Conservation (phyloP, 768 basidiomycete genomes). For the Boletus subparvulus region DNA sequence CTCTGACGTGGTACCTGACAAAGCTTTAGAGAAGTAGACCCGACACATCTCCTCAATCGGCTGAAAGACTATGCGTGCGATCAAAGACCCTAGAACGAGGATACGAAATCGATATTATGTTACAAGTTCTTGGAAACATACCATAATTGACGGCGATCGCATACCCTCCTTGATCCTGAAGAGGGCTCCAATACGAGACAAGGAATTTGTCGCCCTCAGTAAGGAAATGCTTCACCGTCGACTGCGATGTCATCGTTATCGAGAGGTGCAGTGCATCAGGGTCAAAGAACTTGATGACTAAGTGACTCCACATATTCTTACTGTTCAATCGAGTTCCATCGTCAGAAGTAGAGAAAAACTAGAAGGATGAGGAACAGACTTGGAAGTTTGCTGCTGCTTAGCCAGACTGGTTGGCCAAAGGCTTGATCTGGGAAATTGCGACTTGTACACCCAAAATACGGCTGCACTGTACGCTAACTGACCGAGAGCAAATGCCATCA, state of each 20-base stretch:
- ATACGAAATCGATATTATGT: not conserved
- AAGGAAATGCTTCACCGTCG: conserved; percentile 88
- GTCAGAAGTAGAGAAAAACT: not conserved
- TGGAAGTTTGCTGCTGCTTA: conserved; percentile 11
- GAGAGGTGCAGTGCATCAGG: conserved; percentile 58
- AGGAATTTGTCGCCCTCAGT: conserved; percentile 95
- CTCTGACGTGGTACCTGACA: conserved; percentile 30
- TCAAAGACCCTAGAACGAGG: conserved; percentile 67
- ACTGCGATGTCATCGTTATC: conserved; percentile 83
- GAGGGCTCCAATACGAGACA: conserved; percentile 77
- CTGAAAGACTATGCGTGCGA: conserved; percentile 91
- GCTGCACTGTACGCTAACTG: conserved; percentile 71
- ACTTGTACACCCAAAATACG: conserved; percentile 57
- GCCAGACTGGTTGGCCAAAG: conserved; percentile 35
- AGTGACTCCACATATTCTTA: not conserved
- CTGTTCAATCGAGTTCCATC: conserved; percentile 1
- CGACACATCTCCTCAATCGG: conserved; percentile 93
- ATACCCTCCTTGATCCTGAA: conserved; percentile 91
- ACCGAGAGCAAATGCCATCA: conserved; percentile 85
- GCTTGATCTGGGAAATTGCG: conserved; percentile 35
- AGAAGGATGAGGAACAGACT: conserved; percentile 17
- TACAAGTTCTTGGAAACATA: conserved; percentile 31
- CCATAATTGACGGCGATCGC: conserved; percentile 97
- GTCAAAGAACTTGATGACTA: conserved; percentile 41
- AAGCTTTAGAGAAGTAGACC: conserved; percentile 79